Evolutionary conservation across 108 stramenopile species (phyloP), one percentile per base, ranked within the genome.

Genomic region (Skeletonema grethae): DNA sequence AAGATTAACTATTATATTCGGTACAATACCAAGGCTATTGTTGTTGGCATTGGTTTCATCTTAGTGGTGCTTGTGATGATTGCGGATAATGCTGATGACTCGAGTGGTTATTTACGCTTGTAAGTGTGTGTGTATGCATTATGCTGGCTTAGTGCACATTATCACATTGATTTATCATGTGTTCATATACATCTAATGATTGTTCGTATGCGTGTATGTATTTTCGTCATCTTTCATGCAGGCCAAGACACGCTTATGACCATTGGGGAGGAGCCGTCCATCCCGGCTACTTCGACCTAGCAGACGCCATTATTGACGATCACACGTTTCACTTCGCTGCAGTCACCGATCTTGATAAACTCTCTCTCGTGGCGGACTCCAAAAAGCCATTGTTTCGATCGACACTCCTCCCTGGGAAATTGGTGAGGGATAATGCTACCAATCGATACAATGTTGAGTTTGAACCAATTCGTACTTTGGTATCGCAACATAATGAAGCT

Each of bases 401-500:
- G 57, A 63, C 85, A 10, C 61, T 96, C 45, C 62, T 90, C 6
- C 90, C 90, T 9, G 95, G 92, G 9, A 81, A 65, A 10, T 67
- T 96, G 25, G 79, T 80, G 12, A 46, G 76, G 24, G 82, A 88
- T 69, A 50, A 43, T 6, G 25, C 63, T 9, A 65, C 75, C 15
- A 62, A 79, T 25, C 69, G 38, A 48, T 94, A 96, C 77, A 46
- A 65, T 4, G 69, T 94, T 30, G 46, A 69, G 24, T 86, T 90
- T 61, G 90, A 88, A 68, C 60, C 57, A 7, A 67, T 73, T 10
- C 83, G 91, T 0, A 86, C 82, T 25, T 75, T 98, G 11, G 61
- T 84, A 2, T 92, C 93, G 25, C 81, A 85, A 48, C 97, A 97
- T 78, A 98, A 98, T 67, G 97, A 98, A 72, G 96, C 91, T 38